Evolutionary conservation across 2,329 filamentous ascomycete genomes (phyloP), one percentile per base, ranked within the genome.

Genomic region (Neophaeococcomyces mojaviensis): DNA sequence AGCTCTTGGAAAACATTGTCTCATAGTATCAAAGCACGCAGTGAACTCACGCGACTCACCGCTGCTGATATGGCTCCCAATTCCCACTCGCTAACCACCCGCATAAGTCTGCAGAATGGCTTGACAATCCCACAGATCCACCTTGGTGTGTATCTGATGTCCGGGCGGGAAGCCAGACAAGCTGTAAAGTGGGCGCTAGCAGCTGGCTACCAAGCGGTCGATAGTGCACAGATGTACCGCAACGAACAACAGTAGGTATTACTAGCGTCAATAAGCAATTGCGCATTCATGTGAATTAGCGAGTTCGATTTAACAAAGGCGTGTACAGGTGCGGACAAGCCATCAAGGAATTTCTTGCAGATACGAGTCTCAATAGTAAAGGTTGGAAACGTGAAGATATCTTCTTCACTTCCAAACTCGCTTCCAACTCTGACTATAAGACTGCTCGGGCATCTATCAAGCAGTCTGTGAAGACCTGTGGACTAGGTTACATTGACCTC

Each of bases 381-480:
- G 71, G 68, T 0, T 61, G 88, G 22, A 74, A 70, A 52, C 76
- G 86, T 4, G 76, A 81, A 47, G 80, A 89, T 57, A 70, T 92
- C 44, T 86, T 86, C 64, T 89, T 86, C 62, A 92, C 86, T 0
- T 84, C 82, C 30, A 94, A 92, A 68, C 73, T 92, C 12, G 79
- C 79, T 1, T 79, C 73, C 48, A 86, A 81, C 59, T 71, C 41
- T 13, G 74, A 74, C 3, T 90, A 89, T 62, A 75, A 83, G n/a
- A 68, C 70, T 3, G 84, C 84, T 19, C 75, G 81, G 40, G 68
- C 67, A 49, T 81, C 82, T 0, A 86, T 92, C 52, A 77, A 72
- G 50, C 62, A 76, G 59, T 83, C 78, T 24, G 71, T 88, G 3
- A 72, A 78, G 38, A 74, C 76, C 46, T 81, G 78, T 19, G 82